phyloP scores from a whole-genome alignment of 2,329 filamentous ascomycete genomes.

The Lachnellula cervina region DNA sequence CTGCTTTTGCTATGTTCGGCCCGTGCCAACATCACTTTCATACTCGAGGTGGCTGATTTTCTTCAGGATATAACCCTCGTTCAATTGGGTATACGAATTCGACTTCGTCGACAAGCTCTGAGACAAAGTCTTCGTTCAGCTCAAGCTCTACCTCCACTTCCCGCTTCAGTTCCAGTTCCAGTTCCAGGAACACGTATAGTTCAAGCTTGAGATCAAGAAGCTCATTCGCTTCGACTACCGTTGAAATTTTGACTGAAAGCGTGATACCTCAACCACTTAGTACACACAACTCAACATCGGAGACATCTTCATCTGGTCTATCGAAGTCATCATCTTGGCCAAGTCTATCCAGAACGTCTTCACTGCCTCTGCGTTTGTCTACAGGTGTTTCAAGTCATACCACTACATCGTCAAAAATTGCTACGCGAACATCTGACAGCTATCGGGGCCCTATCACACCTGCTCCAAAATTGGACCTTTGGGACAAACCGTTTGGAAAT shows the following conservation, averaged over 20 bases:
- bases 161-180: too few species aligned
- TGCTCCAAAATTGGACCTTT: not conserved
- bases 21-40: not conserved
- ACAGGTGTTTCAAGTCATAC: not conserved
- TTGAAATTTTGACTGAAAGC: not conserved
- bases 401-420: not conserved
- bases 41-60: not conserved
- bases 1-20: not conserved
- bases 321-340: not conserved
- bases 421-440: not conserved
- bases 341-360: not conserved
- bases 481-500: not conserved
- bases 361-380: not conserved
- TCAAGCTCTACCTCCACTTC: not conserved
- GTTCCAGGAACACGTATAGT: too few species aligned
- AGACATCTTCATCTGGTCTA: not conserved
- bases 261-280: not conserved
- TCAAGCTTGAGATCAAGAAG: not conserved
- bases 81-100: not conserved
- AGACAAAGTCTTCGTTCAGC: not conserved
- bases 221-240: not conserved
- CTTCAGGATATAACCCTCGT: not conserved
- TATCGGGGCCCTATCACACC: not conserved
- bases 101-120: not conserved
- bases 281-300: not conserved